Evolutionary conservation across 1,139 yeast species (phyloP).

Genomic region (Hanseniaspora sp.): DNA sequence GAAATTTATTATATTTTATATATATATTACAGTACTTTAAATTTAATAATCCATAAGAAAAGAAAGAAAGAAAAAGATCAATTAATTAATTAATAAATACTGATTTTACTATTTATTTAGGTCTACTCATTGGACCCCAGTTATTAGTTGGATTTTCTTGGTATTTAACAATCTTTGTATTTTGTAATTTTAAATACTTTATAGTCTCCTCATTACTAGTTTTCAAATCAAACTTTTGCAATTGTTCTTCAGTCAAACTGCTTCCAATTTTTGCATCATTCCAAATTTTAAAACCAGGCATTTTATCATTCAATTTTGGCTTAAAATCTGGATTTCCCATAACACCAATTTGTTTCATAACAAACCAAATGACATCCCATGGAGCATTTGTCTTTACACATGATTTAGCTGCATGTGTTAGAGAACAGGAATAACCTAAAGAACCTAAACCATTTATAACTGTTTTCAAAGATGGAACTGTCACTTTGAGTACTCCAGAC

Average conservation of each 20-base stretch:
- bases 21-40: too few relatives aligned
- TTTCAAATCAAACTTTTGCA: conserved; percentile 22
- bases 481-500: conserved; percentile 64
- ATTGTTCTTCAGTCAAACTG: conserved; percentile 25
- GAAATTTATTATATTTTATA: too few relatives aligned
- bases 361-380: conserved; percentile 62
- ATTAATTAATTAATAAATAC: too few relatives aligned
- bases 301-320: conserved; percentile 29
- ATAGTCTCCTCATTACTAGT: conserved; percentile 44
- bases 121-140: conserved; percentile 93
- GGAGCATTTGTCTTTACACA: conserved; percentile 86
- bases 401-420: conserved; percentile 81
- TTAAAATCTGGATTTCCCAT: conserved; percentile 34
- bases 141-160: conserved; percentile 86
- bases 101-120: conserved; percentile 24
- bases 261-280: conserved; percentile 29
- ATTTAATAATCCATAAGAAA: too few relatives aligned
- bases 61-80: background rate
- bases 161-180: conserved; percentile 68
- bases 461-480: conserved; percentile 68
- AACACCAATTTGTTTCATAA: conserved; percentile 57
- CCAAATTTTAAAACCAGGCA: conserved; percentile 56
- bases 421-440: conserved; percentile 66
- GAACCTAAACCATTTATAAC: conserved; percentile 77
- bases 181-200: conserved; percentile 49